Base-by-base conservation (phyloP, 1,139 yeast genomes). In the Geotrichum carabidarum region DNA sequence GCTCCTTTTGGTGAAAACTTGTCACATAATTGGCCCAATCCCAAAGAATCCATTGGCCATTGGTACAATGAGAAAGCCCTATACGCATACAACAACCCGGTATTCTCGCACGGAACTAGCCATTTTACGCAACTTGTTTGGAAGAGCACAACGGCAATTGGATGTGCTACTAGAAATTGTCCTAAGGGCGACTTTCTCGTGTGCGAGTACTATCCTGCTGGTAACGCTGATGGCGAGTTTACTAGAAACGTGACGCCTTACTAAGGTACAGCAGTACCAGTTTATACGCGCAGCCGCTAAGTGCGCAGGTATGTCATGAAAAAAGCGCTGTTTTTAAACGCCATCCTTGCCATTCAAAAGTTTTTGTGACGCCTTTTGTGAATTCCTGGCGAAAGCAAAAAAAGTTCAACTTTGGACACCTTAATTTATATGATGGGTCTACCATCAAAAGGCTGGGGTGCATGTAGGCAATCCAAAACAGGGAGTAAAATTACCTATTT, bases 41-140 rank as follows among this genome's bases (percentile, higher is more conserved):
- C 76, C 41, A 74, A 76, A 30, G 86, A 79, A 45, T 89, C 89
- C 48, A 83, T 87, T 57, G 77, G 80, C 46, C 96, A 93, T 54
- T 90, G 96, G 97, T 89, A 87, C 76, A 71, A 75, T 59, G 96
- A 88, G 74, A 54, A 61, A 59, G 60, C 66, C 11, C 61, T 69
- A 55, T 88, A 86, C 76, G 74, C 82, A 72, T 85, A 74, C 71
- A 61, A 69, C 32, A 65, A 74, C 59, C 78, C 79, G 49, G 68
- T 68, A 53, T 69, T 63, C 63, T 66, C 77, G 49, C 72, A 70
- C 41, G 46, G 65, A 50, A 76, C 83, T 58, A 84, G 86, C 60
- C 96, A 89, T 73, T 89, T 88, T 76, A 87, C 96, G 46, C 95
- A 86, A 71, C 78, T 89, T 60, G 84, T 89, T 50, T 89, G 96